Evolutionary conservation across 2,329 filamentous ascomycete species (phyloP).

Genomic region (Exophiala mesophila): DNA sequence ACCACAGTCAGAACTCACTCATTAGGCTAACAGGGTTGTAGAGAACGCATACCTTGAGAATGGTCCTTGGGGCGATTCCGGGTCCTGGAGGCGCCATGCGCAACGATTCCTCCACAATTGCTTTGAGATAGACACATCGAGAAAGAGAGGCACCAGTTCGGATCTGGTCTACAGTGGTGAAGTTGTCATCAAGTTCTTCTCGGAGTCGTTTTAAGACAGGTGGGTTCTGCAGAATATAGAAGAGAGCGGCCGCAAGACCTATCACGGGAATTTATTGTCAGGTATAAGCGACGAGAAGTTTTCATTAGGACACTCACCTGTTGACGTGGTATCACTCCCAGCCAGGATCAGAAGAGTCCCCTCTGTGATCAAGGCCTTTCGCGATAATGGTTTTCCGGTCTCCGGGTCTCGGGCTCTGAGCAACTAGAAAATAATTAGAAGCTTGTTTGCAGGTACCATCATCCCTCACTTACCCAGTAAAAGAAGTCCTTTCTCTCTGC

Average conservation of each 20-base stretch:
- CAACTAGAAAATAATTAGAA: too few relatives aligned
- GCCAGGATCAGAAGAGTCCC: constrained; percentile 4
- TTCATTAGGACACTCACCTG: not conserved
- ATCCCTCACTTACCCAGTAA: too few relatives aligned
- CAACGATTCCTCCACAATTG: constrained; percentile 38
- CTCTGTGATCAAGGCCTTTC: not conserved
- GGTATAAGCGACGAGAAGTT: too few relatives aligned
- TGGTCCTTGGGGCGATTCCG: constrained; percentile 37
- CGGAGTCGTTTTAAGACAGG: constrained; percentile 28
- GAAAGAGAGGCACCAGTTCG: constrained; percentile 26
- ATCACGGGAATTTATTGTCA: constrained; percentile 26
- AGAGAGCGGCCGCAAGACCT: constrained; percentile 32
- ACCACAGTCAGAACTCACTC: too few relatives aligned
- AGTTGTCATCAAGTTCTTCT: constrained; percentile 32
- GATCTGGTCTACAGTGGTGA: constrained; percentile 35
- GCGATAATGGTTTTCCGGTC: constrained; percentile 1
- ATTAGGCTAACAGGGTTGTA: too few relatives aligned
- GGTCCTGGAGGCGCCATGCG: constrained; percentile 26
- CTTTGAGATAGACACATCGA: constrained; percentile 32
- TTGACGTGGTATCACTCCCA: constrained; percentile 21
- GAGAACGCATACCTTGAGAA: constrained; percentile 1
- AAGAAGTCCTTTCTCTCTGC: too few relatives aligned
- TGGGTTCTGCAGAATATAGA: constrained; percentile 37
- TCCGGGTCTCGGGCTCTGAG: too few relatives aligned
- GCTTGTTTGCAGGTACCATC: too few relatives aligned